A percentile compares a stretch with the other conserved stretches of the same genome.
phyloP scores from a whole-genome alignment of 768 basidiomycete genomes.

The Boletus rubroflammeus region DNA sequence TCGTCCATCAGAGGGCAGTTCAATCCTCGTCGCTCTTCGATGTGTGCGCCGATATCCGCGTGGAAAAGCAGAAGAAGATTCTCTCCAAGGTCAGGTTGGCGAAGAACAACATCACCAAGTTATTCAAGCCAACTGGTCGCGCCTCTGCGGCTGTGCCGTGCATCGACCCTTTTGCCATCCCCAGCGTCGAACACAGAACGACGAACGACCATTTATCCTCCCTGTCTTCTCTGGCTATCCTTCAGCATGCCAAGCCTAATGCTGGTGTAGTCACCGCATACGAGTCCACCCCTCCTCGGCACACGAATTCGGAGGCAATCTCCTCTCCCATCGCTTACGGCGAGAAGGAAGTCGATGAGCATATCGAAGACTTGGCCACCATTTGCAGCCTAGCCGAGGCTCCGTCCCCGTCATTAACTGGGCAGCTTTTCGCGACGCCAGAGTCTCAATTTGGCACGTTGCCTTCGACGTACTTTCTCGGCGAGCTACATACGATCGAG shows the following conservation, averaged over 20 bases:
- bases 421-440: neutral
- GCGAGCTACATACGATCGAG: conserved; percentile 1
- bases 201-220: neutral
- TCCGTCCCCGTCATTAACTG: neutral
- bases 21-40: neutral
- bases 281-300: neutral
- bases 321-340: neutral
- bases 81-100: conserved; percentile 9
- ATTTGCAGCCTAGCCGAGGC: neutral
- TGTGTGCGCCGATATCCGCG: neutral
- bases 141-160: neutral
- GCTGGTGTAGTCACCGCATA: neutral
- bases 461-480: neutral
- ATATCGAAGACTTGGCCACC: neutral
- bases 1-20: neutral
- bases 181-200: neutral
- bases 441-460: neutral
- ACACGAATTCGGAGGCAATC: neutral
- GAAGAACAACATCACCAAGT: conserved; percentile 12
- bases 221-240: neutral
- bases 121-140: conserved; percentile 12
- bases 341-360: neutral
- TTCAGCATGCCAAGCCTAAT: neutral
- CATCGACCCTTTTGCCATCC: neutral
- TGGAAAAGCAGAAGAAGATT: conserved; percentile 6